phyloP scores from a whole-genome alignment of 2,329 filamentous ascomycete species.

The Escovopsis weberi region DNA sequence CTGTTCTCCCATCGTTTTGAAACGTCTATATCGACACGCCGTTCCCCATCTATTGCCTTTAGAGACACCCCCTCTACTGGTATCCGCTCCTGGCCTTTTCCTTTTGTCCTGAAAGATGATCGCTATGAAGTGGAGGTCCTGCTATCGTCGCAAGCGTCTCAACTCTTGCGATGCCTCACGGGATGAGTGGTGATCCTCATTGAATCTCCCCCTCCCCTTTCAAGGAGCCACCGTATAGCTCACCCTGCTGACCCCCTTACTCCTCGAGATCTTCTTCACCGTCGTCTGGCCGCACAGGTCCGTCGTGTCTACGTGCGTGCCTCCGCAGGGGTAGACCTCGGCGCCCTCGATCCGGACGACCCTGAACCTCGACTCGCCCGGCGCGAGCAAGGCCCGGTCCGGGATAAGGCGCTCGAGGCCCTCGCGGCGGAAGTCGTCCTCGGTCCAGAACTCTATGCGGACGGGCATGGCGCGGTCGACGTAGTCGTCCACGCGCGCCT shows the following conservation, averaged over 20 bases:
- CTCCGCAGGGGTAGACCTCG: conserved; percentile 60
- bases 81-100: too few species aligned
- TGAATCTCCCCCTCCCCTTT: too few species aligned
- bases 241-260: conserved; percentile 50
- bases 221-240: conserved; percentile 20
- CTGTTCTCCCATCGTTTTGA: too few species aligned
- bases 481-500: conserved; percentile 44
- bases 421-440: conserved; percentile 41
- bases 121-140: too few species aligned
- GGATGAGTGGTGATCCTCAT: too few species aligned
- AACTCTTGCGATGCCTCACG: too few species aligned
- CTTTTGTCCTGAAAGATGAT: too few species aligned
- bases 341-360: conserved; percentile 55
- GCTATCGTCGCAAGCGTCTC: too few species aligned
- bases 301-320: conserved; percentile 54
- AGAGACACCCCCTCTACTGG: too few species aligned
- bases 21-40: too few species aligned
- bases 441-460: conserved; percentile 50
- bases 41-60: too few species aligned
- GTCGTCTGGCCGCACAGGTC: conserved; percentile 42
- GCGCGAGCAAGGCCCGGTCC: conserved; percentile 27
- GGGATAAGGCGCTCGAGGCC: conserved; percentile 42
- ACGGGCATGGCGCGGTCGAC: conserved; percentile 42
- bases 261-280: conserved; percentile 52
- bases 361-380: conserved; percentile 41